phyloP scores from a whole-genome alignment of 2,329 filamentous ascomycete species.

The Cladobotryum protrusum region DNA sequence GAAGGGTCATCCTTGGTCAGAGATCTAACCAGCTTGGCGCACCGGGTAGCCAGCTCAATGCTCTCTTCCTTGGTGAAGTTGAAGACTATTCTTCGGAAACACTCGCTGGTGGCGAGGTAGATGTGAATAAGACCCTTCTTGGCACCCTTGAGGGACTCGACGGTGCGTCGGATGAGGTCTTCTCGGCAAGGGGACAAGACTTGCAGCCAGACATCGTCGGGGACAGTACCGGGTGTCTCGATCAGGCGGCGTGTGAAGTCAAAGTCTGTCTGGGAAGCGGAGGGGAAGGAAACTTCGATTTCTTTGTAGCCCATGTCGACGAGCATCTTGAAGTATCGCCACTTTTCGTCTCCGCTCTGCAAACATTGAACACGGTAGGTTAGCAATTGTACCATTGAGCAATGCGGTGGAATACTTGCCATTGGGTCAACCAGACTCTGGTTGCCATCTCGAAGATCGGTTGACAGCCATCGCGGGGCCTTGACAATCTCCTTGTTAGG shows the following conservation, averaged over 20 bases:
- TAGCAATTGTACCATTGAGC: too few species aligned
- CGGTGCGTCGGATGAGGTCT: constrained; percentile 83
- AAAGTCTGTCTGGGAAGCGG: constrained; percentile 90
- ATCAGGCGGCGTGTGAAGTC: constrained; percentile 86
- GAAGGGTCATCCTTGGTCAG: constrained; percentile 76
- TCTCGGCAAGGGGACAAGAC: constrained; percentile 88
- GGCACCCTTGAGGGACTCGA: constrained; percentile 79
- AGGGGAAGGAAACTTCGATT: constrained; percentile 94
- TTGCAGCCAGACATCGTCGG: constrained; percentile 86
- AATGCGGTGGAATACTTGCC: constrained; percentile 45
- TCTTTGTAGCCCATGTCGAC: constrained; percentile 92
- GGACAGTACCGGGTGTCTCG: constrained; percentile 74
- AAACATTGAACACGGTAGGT: too few species aligned
- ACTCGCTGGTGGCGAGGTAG: constrained; percentile 93
- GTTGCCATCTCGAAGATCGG: constrained; percentile 80
- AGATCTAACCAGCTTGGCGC: constrained; percentile 77
- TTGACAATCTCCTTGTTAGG: constrained; percentile 76
- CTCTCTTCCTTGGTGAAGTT: constrained; percentile 77
- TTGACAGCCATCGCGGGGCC: constrained; percentile 84
- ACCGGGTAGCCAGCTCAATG: constrained; percentile 74
- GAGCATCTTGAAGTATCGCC: constrained; percentile 91
- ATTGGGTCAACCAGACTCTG: constrained; percentile 91
- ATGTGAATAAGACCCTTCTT: constrained; percentile 95
- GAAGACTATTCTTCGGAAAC: constrained; percentile 89
- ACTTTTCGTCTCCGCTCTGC: constrained; percentile 91